These are phyloP conservation scores for Prunus campanulata DNA, from an alignment of 306 rosid species.

Conservation along the genomic window DNA sequence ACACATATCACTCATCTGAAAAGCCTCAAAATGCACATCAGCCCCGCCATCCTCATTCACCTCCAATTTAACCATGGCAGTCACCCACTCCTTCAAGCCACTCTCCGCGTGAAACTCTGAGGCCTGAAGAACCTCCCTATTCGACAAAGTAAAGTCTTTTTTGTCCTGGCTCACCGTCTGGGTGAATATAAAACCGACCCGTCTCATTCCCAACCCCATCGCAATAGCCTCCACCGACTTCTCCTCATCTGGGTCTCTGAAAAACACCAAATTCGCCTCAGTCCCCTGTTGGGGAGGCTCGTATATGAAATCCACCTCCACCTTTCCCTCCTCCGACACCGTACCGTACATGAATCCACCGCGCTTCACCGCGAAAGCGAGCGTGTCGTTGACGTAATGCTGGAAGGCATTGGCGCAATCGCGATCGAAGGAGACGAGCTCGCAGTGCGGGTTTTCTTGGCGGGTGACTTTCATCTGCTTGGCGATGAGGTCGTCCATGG, in stretches of 20 bases:
- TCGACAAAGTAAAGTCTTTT: slow-evolving; percentile 82
- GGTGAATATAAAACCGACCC: slow-evolving; percentile 85
- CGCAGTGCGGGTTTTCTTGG: slow-evolving; percentile 87
- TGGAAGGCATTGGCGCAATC: slow-evolving; percentile 89
- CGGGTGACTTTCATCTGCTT: slow-evolving; percentile 85
- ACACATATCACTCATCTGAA: slow-evolving; percentile 96
- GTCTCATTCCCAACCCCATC: slow-evolving; percentile 76
- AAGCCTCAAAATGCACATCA: slow-evolving; percentile 92
- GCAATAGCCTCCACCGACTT: slow-evolving; percentile 85
- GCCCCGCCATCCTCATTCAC: slow-evolving; percentile 81
- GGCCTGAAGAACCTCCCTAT: slow-evolving; percentile 84
- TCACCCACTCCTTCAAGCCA: slow-evolving; percentile 94
- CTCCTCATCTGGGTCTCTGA: slow-evolving; percentile 77
- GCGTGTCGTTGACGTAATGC: slow-evolving; percentile 77
- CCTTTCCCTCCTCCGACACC: slow-evolving; percentile 76
- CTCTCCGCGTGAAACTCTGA: slow-evolving; percentile 89
- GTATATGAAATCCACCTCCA: slow-evolving; percentile 84
- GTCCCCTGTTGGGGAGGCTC: slow-evolving; percentile 93
- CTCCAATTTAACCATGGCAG: slow-evolving; percentile 87
- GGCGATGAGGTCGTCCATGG: slow-evolving; percentile 97
- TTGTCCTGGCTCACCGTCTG: slow-evolving; percentile 83
- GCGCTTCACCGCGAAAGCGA: slow-evolving; percentile 81
- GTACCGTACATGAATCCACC: slow-evolving; percentile 95
- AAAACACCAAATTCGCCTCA: slow-evolving; percentile 54
- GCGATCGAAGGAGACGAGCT: slow-evolving; percentile 85